Evolutionary conservation across 106 monocot species (phyloP).

Genomic region (Ottelia alismoides): DNA sequence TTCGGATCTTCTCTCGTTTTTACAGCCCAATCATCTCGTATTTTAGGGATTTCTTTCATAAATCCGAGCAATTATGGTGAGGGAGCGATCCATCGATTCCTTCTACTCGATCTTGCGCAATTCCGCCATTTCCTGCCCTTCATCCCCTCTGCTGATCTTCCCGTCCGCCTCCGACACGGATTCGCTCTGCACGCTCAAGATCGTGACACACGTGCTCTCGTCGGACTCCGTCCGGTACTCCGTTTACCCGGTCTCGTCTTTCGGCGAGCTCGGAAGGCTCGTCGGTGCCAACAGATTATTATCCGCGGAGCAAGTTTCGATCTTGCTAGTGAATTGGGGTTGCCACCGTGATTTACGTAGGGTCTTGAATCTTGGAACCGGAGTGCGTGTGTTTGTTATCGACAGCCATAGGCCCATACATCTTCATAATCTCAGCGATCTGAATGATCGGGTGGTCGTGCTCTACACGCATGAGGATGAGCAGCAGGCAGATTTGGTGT

Average conservation of each 20-base stretch:
- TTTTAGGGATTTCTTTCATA: no score
- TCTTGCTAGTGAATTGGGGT: conserved; percentile 78
- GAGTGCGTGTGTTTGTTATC: conserved; percentile 39
- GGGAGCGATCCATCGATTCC: conserved; percentile 31
- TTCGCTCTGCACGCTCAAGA: conserved; percentile 66
- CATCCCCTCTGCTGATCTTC: conserved; percentile 64
- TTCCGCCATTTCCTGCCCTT: conserved; percentile 31
- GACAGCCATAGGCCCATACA: conserved; percentile 87
- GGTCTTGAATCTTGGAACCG: conserved; percentile 25
- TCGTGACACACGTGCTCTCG: conserved; percentile 56
- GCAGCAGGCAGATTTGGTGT: conserved; percentile 54
- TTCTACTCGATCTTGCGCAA: conserved; percentile 51
- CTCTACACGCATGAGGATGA: conserved; percentile 77
- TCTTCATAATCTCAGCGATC: conserved; percentile 70
- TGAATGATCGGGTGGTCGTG: conserved; percentile 51
- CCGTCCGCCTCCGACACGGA: conserved; percentile 75
- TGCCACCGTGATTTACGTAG: conserved; percentile 61
- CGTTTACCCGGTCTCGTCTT: conserved; percentile 77
- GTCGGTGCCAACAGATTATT: conserved; percentile 18
- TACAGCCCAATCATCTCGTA: no score
- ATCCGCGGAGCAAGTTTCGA: conserved; percentile 12
- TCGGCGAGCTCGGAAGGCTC: conserved; percentile 27
- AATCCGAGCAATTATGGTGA: conserved; percentile 38
- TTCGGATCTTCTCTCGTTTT: no score
- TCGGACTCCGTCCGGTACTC: conserved; percentile 81